A percentile compares a stretch with the other conserved stretches of the same genome.
These are phyloP conservation scores for Halenospora varia DNA, from an alignment of 495 filamentous ascomycete species.

Conservation along the genomic window DNA sequence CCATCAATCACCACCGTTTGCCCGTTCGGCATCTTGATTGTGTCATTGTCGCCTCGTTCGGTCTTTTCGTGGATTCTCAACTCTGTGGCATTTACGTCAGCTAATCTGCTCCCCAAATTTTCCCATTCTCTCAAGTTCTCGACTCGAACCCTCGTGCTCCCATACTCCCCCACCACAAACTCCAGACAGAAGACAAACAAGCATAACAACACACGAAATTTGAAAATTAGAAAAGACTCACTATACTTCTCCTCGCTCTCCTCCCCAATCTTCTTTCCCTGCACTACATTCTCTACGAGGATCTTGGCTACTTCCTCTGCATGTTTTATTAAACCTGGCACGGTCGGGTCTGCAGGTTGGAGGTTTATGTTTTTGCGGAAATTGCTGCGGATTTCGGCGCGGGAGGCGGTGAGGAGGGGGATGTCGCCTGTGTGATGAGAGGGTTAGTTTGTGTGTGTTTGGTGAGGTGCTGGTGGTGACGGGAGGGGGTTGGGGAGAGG, in stretches of 20 bases:
- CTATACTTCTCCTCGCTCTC: conserved; percentile 60
- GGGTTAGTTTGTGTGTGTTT: background rate
- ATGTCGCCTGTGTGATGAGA: conserved; percentile 53
- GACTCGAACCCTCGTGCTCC: too few relatives aligned
- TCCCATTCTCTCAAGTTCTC: too few relatives aligned
- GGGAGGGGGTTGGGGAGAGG: too few relatives aligned
- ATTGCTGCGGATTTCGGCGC: conserved; percentile 57
- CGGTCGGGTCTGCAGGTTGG: conserved; percentile 45
- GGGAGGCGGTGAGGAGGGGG: conserved; percentile 63
- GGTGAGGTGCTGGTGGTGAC: too few relatives aligned
- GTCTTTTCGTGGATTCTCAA: conserved; percentile 86
- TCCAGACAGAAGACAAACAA: too few relatives aligned
- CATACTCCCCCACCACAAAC: too few relatives aligned
- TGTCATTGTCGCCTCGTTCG: conserved; percentile 89
- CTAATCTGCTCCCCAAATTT: too few relatives aligned
- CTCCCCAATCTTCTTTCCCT: conserved; percentile 68
- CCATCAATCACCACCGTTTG: conserved; percentile 40
- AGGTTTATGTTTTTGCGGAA: conserved; percentile 66
- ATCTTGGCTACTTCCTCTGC: conserved; percentile 81
- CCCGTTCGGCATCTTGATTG: conserved; percentile 56
- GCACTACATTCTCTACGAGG: conserved; percentile 80
- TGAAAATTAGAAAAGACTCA: conserved; percentile 35
- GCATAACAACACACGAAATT: background rate
- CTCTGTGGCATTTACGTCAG: conserved; percentile 24
- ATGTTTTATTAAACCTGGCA: conserved; percentile 55